Evolutionary conservation across 257 asterid genomes (phyloP), one percentile per base, ranked within the genome.

Genomic region (Solanum lignicaule): DNA sequence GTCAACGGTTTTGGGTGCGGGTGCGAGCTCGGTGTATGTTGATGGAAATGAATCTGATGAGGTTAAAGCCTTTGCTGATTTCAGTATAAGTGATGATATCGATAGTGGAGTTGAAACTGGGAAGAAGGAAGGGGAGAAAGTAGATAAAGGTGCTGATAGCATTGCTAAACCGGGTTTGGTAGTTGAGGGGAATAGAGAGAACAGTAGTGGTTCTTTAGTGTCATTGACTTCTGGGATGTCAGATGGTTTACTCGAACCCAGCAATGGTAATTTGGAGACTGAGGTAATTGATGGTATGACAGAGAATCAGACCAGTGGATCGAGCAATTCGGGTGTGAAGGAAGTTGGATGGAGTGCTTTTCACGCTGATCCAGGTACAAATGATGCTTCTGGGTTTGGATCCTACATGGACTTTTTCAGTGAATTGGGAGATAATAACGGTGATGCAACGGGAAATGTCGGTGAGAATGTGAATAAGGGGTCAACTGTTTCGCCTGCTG

Each of bases 291-390:
- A 92, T 7, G 91, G 87, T 35, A 79, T 89, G 41, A 8, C 39
- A 7, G 73, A 48, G 74, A 88, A 88, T 84, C 89, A 87, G 90
- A 87, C 89, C 79, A 87, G 86, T 83, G 91, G 89, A 90, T 89
- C 88, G 11, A 96, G 90, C 88, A 89, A 89, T 81, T 88, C 92
- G 2, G 98, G 96, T 89, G 93, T 96, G 69, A 97, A 96, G 90
- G 98, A 93, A 92, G 96, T 97, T 90, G 96, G 91, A 10, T 97
- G 99, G 99, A 94, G 96, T 88, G 98, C 95, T 5, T 96, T 97
- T 84, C 89, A 87, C 82, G 87, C 96, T 38, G 93, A 92, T 87
- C 76, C 91, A 4, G 90, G 86, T 79, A 90, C 89, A 58, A 92
- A 90, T 82, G 94, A 89, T 89, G 87, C 87, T 48, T 90, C 90